phyloP scores from a whole-genome alignment of 2,329 filamentous ascomycete genomes.

The Microcyclospora tardicrescens region DNA sequence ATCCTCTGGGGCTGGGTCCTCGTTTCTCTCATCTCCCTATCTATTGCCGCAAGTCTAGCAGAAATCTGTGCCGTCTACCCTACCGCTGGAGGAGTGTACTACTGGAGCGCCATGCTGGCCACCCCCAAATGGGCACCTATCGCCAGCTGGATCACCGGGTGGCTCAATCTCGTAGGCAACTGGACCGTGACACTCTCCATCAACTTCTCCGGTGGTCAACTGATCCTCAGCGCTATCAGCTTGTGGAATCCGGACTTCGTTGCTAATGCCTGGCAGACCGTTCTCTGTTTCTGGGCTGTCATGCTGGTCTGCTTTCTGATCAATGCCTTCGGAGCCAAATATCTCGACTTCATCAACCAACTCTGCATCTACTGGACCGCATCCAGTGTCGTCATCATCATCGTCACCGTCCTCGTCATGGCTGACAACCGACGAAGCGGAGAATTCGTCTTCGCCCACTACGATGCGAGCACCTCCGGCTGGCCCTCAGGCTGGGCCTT shows the following conservation, averaged over 20 bases:
- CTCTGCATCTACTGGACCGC: slow-evolving; percentile 62
- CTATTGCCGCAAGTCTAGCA: slow-evolving; percentile 52
- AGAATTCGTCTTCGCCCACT: slow-evolving; percentile 55
- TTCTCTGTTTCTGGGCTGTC: slow-evolving; percentile 59
- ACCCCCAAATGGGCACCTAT: slow-evolving; percentile 53
- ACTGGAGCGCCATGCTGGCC: slow-evolving; percentile 54
- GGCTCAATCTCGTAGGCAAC: slow-evolving; percentile 57
- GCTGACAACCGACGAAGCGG: slow-evolving; percentile 44
- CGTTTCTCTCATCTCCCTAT: slow-evolving; percentile 49
- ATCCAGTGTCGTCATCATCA: slow-evolving; percentile 53
- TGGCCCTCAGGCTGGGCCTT: slow-evolving; percentile 60
- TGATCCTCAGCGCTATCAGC: slow-evolving; percentile 54
- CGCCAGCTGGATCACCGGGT: slow-evolving; percentile 58
- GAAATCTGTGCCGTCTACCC: slow-evolving; percentile 59
- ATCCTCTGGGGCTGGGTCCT: slow-evolving; percentile 59
- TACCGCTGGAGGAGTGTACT: slow-evolving; percentile 57
- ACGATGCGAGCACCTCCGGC: slow-evolving; percentile 51
- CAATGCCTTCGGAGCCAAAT: slow-evolving; percentile 51
- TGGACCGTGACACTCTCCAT: slow-evolving; percentile 54
- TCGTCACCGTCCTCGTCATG: slow-evolving; percentile 52
- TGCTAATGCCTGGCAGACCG: slow-evolving; percentile 55
- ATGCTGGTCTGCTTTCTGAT: slow-evolving; percentile 51
- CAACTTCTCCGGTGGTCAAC: slow-evolving; percentile 60
- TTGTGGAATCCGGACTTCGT: slow-evolving; percentile 58
- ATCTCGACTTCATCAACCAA: slow-evolving; percentile 57